Evolutionary conservation across 345 rosid genomes (phyloP).

Genomic region (Sisymbrium irio): DNA sequence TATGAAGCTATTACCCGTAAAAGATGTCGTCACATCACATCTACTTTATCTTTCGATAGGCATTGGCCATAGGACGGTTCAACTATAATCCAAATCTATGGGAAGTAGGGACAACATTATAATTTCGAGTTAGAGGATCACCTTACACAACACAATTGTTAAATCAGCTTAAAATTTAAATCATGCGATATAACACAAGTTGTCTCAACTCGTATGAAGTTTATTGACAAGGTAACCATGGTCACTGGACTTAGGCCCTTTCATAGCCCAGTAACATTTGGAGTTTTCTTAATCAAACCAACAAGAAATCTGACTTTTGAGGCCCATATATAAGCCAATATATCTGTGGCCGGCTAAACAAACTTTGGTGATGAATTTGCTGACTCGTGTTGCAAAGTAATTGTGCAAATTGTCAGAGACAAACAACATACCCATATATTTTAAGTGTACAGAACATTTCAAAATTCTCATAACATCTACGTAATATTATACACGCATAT

Average conservation of each 20-base stretch:
- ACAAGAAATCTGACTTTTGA: neutral
- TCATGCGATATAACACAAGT: no score
- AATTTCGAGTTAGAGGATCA: no score
- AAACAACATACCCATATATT: neutral
- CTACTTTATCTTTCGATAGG: conserved; percentile 6
- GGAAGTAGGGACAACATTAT: neutral
- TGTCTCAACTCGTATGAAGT: no score
- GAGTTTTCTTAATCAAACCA: neutral
- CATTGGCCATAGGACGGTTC: conserved; percentile 15
- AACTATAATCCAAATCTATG: conserved; percentile 15
- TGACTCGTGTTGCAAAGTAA: neutral
- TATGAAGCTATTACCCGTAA: neutral
- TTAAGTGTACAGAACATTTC: neutral
- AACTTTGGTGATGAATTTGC: neutral
- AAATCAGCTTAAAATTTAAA: no score
- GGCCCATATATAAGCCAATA: neutral
- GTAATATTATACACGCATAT: conserved; percentile 19
- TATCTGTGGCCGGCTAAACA: neutral
- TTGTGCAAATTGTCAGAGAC: neutral
- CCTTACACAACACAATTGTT: no score
- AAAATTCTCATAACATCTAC: neutral
- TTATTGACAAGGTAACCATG: no score
- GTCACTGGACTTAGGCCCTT: neutral
- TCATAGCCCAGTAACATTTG: neutral
- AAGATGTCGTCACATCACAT: neutral